These are phyloP conservation scores for Licmophora abbreviata DNA, from an alignment of 108 stramenopile species.

Conservation along the genomic window DNA sequence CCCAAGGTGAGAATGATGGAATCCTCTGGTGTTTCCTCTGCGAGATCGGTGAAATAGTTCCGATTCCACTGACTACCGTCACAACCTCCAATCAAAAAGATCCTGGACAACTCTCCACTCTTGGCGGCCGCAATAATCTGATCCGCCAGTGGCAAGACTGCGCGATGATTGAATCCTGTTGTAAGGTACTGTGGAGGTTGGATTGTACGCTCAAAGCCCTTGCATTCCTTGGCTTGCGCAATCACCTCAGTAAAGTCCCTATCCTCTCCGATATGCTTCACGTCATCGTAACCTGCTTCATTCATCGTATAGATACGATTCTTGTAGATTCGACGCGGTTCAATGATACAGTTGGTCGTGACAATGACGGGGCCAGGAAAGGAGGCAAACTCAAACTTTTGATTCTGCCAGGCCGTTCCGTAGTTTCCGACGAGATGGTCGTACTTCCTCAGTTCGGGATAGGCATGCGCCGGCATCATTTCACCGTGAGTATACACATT, in stretches of 20 bases:
- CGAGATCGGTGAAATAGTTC: conserved; percentile 72
- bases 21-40: conserved; percentile 62
- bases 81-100: conserved; percentile 83
- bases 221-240: conserved; percentile 42
- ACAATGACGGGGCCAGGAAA: conserved; percentile 76
- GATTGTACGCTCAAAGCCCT: conserved; percentile 59
- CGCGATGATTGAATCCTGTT: conserved; percentile 77
- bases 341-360: conserved; percentile 72
- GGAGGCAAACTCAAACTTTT: conserved; percentile 69
- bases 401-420: conserved; percentile 81
- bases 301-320: conserved; percentile 70
- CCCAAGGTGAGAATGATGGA: conserved; percentile 69
- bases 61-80: conserved; percentile 75
- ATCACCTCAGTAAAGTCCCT: conserved; percentile 72
- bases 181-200: conserved; percentile 50
- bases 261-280: conserved; percentile 55
- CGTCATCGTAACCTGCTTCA: conserved; percentile 62
- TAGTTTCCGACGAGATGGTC: conserved; percentile 69
- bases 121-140: conserved; percentile 62
- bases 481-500: conserved; percentile 86
- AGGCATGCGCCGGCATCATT: conserved; percentile 79
- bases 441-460: conserved; percentile 70
- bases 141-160: conserved; percentile 62
- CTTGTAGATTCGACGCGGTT: conserved; percentile 64
- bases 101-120: conserved; percentile 49